These are phyloP conservation scores for Candida hungchunana DNA, from an alignment of 805 yeast species.

Conservation along the genomic window DNA sequence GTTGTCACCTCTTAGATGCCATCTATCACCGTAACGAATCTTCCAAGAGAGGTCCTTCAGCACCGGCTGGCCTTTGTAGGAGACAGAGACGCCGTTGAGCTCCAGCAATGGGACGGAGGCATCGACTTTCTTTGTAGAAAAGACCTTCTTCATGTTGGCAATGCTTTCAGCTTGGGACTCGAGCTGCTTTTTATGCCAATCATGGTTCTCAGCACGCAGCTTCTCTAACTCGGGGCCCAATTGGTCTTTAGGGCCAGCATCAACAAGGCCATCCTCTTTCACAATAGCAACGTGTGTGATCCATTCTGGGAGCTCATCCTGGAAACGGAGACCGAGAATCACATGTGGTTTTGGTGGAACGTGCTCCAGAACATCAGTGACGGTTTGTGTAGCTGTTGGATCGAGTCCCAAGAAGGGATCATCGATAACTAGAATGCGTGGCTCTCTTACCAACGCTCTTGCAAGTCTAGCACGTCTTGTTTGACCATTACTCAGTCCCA, in stretches of 20 bases:
- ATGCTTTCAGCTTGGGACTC: constrained; percentile 16
- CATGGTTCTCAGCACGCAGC: constrained; percentile 19
- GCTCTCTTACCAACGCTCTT: constrained; percentile 58
- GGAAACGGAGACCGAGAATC: constrained; percentile 71
- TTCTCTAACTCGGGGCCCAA: constrained; percentile 23
- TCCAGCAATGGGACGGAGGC: constrained; percentile 35
- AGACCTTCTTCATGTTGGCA: constrained; percentile 16
- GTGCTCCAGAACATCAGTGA: constrained; percentile 47
- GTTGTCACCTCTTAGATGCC: constrained; percentile 88
- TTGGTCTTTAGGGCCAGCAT: constrained; percentile 41
- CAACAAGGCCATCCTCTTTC: constrained; percentile 46
- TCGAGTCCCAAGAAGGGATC: constrained; percentile 94
- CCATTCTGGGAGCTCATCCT: constrained; percentile 80
- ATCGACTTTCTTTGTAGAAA: constrained; percentile 12
- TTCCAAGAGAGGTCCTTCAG: constrained; percentile 61
- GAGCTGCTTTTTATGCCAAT: constrained; percentile 11
- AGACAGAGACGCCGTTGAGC: constrained; percentile 58
- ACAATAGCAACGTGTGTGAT: constrained; percentile 66
- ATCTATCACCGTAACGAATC: constrained; percentile 66
- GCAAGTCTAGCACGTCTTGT: constrained; percentile 88
- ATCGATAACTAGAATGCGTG: constrained; percentile 69
- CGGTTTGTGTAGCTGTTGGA: constrained; percentile 59
- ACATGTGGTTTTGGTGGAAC: constrained; percentile 49
- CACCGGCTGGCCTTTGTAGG: constrained; percentile 59
- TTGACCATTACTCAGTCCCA: constrained; percentile 91